These are phyloP conservation scores for Acanthamoeba healyi DNA, from an alignment of 208 protist species.

Conservation along the genomic window DNA sequence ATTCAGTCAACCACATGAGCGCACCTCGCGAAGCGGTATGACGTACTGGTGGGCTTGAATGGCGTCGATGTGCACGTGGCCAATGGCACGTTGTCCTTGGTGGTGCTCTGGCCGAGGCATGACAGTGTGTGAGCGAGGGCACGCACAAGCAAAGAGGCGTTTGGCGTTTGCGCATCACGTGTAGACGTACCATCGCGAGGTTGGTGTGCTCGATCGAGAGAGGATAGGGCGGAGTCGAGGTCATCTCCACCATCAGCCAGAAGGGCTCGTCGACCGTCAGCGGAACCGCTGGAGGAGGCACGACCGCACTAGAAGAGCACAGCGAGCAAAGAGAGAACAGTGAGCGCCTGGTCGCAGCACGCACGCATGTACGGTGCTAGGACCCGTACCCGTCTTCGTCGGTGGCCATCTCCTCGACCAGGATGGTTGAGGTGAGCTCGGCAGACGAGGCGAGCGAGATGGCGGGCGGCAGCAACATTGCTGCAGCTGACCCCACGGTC, in stretches of 20 bases:
- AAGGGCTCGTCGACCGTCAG: constrained; percentile 20
- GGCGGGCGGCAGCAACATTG: background rate
- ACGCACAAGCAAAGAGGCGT: background rate
- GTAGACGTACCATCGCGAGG: background rate
- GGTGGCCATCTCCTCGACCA: background rate
- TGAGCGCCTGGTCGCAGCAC: no score
- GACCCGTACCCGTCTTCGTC: constrained; percentile 38
- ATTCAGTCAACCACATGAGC: no score
- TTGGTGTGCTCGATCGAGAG: constrained; percentile 15
- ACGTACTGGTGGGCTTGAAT: background rate
- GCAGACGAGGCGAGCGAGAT: constrained; percentile 8
- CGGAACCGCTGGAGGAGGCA: background rate
- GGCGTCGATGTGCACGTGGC: background rate
- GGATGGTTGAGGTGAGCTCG: constrained; percentile 29
- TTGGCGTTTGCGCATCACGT: background rate
- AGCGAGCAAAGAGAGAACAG: background rate
- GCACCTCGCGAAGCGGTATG: background rate
- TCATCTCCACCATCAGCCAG: constrained; percentile 48
- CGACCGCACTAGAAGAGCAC: background rate
- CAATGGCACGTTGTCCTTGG: background rate
- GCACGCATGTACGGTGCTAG: no score
- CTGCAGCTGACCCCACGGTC: background rate
- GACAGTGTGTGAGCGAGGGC: background rate
- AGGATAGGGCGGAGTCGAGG: constrained; percentile 15
- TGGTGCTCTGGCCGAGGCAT: background rate